A percentile compares a stretch with the other conserved stretches of the same genome.
Evolutionary conservation across 202 grass and related monocot genomes (phyloP).

Genomic region (Alloteropsis angusta): DNA sequence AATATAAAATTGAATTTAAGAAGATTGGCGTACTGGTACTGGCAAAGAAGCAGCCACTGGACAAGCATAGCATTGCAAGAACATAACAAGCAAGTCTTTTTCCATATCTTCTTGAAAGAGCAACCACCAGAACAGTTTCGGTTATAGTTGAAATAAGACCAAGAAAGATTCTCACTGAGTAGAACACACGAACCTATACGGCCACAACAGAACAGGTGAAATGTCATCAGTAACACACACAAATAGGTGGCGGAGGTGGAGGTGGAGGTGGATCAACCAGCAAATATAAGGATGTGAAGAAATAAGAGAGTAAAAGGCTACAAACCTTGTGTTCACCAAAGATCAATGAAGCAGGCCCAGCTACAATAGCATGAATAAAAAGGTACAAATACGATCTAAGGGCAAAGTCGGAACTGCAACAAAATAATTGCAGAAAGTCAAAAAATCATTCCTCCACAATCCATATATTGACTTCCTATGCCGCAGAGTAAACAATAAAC

Average conservation of each 20-base stretch:
- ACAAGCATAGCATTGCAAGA: slow-evolving; percentile 91
- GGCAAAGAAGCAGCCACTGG: slow-evolving; percentile 97
- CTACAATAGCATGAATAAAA: slow-evolving; percentile 77
- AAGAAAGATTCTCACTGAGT: slow-evolving; percentile 88
- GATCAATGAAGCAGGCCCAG: slow-evolving; percentile 74
- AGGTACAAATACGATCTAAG: slow-evolving; percentile 94
- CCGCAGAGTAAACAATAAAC: background rate
- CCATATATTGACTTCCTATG: background rate
- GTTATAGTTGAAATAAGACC: slow-evolving; percentile 89
- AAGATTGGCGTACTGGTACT: slow-evolving; percentile 74
- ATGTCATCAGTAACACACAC: slow-evolving; percentile 18
- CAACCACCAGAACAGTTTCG: slow-evolving; percentile 76
- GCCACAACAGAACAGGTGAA: slow-evolving; percentile 27
- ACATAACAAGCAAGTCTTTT: slow-evolving; percentile 85
- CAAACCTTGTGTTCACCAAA: slow-evolving; percentile 80
- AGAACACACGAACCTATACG: slow-evolving; percentile 77
- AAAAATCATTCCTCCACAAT: background rate
- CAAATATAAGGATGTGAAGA: slow-evolving; percentile 13
- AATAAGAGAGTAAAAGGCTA: slow-evolving; percentile 10
- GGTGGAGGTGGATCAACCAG: background rate
- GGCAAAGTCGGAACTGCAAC: slow-evolving; percentile 84
- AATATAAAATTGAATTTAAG: slow-evolving; percentile 17
- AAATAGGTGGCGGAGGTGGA: background rate
- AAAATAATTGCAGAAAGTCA: slow-evolving; percentile 20
- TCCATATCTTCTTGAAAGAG: slow-evolving; percentile 87